Base-by-base conservation (phyloP, 2,329 filamentous ascomycete genomes). In the Epichloe aotearoae region DNA sequence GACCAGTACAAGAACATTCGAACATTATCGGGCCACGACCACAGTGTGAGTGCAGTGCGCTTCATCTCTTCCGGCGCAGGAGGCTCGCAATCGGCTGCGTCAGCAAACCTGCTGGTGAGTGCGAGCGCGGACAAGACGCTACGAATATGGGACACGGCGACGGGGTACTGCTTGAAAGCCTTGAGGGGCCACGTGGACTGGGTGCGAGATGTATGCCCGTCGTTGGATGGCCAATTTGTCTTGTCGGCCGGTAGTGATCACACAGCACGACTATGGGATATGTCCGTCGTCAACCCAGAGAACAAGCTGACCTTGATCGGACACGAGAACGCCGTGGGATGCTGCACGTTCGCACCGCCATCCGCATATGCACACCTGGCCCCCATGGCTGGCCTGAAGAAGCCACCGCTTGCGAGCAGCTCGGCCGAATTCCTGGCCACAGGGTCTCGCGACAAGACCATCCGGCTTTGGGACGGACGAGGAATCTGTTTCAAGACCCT, bases 1-100 rank as follows among this genome's bases (percentile, higher is more conserved):
- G 84, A 94, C 62, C 87, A 91, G 55, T 95, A 95, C 72, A 94
- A 94, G 66, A 95, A 95, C 63, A 94, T 94, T 51, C 79, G 88
- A 49, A 95, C 89, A 0, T 73, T 95, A n/a, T 86, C 86, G 1
- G 89, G 90, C 8, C 89, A 95, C 66, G 90, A 95, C 59, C 90
- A 95, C 67, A 91, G 84, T 55, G 86, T 95, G 50, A 91, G 85
- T 57, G 83, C 86, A 3, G 82, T 95, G 36, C 82, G 88, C 4
- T 95, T 95, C 64, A 82, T 95, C 38, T 88, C 88, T 3, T 87
- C 83, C 1, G 87, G 87, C 20, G 85, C 85, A 17, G 84, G 84
- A 1, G 88, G 86, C 41, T 82, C 83, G 2, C 85, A 85, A 2
- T 75, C 82, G n/a, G 87, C 85, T 5, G 85, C 51, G 12, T 87